Evolutionary conservation across 352 stramenopile species (phyloP).

Genomic region (Pythium aphanidermatum): DNA sequence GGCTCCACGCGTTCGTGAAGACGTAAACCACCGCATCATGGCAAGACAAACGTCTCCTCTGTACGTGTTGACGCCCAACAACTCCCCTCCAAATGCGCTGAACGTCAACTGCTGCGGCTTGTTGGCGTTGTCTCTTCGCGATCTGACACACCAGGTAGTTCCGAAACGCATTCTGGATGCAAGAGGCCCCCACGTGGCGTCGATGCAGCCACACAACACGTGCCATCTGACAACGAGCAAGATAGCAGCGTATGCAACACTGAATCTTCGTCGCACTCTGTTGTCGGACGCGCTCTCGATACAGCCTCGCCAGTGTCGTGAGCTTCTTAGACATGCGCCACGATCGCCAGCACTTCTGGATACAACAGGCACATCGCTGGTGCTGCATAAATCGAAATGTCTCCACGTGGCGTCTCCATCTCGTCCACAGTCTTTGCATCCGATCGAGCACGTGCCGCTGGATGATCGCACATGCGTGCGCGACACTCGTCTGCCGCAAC

Average conservation of each 20-base stretch:
- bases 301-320: slow-evolving; percentile 13
- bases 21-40: neutral
- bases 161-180: slow-evolving; percentile 24
- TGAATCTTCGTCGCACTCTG: slow-evolving; percentile 24
- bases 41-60: slow-evolving; percentile 3
- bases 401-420: slow-evolving; percentile 13
- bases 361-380: slow-evolving; percentile 3
- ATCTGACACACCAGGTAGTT: slow-evolving; percentile 22
- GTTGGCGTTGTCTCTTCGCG: slow-evolving; percentile 12
- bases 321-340: slow-evolving; percentile 19
- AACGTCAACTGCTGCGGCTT: slow-evolving; percentile 1
- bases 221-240: slow-evolving; percentile 13
- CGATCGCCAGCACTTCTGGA: slow-evolving; percentile 26
- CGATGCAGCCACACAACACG: slow-evolving; percentile 11
- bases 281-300: slow-evolving; percentile 17
- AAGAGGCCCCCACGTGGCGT: slow-evolving; percentile 7
- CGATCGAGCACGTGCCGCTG: slow-evolving; percentile 22
- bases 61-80: slow-evolving; percentile 7
- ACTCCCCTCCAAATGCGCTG: slow-evolving; percentile 23
- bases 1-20: slow-evolving; percentile 6
- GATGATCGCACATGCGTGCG: slow-evolving; percentile 32
- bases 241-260: slow-evolving; percentile 8
- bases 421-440: neutral
- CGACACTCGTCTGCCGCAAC: slow-evolving; percentile 21
- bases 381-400: slow-evolving; percentile 18